These are phyloP conservation scores for Suhomyces sp. DNA, from an alignment of 805 yeast species.

Conservation along the genomic window DNA sequence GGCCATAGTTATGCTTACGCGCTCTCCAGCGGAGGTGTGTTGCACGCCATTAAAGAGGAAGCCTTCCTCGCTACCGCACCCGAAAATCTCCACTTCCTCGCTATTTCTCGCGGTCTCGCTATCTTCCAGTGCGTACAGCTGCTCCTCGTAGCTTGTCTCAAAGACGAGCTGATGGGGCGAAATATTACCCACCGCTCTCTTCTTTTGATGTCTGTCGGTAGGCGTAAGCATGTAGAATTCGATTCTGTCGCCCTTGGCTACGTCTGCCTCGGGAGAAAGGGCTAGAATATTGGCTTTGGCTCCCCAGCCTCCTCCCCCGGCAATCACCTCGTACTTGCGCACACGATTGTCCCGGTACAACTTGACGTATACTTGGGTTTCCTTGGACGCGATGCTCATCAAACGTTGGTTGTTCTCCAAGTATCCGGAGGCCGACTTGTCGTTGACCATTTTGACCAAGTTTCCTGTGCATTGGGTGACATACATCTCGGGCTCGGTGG, in stretches of 20 bases:
- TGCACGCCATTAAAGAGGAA: conserved; percentile 22
- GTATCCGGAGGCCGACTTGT: conserved; percentile 53
- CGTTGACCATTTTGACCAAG: conserved; percentile 55
- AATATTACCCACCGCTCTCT: neutral
- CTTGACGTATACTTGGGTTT: conserved; percentile 41
- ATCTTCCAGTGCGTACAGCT: conserved; percentile 14
- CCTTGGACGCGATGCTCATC: conserved; percentile 40
- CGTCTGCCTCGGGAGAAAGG: conserved; percentile 53
- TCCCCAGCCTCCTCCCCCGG: conserved; percentile 81
- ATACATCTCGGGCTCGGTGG: conserved; percentile 24
- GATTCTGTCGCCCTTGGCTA: conserved; percentile 44
- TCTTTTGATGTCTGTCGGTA: conserved; percentile 18
- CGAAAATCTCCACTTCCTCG: conserved; percentile 14
- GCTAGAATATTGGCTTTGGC: conserved; percentile 65
- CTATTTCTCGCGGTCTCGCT: neutral
- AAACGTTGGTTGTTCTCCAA: conserved; percentile 45
- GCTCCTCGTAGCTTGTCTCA: conserved; percentile 34
- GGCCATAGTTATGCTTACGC: conserved; percentile 7
- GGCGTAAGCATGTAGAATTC: conserved; percentile 47
- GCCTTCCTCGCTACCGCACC: conserved; percentile 34
- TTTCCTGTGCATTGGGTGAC: conserved; percentile 56
- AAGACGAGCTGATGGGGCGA: conserved; percentile 12
- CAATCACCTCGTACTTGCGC: conserved; percentile 49
- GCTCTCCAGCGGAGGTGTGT: conserved; percentile 31
- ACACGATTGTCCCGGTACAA: conserved; percentile 14